A percentile compares a stretch with the other conserved stretches of the same genome.
phyloP scores from a whole-genome alignment of 345 rosid species.

The Melastoma malabathricum region DNA sequence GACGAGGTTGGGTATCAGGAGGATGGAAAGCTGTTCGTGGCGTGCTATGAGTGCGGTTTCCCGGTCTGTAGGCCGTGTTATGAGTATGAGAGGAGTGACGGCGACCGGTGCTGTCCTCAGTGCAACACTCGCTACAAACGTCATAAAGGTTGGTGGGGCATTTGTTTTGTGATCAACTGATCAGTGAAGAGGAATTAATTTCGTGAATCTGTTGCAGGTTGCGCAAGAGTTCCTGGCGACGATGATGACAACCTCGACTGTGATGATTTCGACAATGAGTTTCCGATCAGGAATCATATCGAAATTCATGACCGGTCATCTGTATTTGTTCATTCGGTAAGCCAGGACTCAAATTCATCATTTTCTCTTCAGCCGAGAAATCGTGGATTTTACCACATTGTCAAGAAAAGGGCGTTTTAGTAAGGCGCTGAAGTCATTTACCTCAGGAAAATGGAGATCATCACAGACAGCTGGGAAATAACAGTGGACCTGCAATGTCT shows the following conservation, averaged over 20 bases:
- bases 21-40: constrained; percentile 51
- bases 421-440: neutral
- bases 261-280: constrained; percentile 56
- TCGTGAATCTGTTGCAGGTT: constrained; percentile 25
- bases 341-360: no score
- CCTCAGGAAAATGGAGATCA: constrained; percentile 62
- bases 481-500: constrained; percentile 48
- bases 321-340: constrained; percentile 24
- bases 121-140: constrained; percentile 86
- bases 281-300: constrained; percentile 28
- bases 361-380: no score
- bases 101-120: constrained; percentile 78
- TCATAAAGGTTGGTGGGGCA: constrained; percentile 42
- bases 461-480: constrained; percentile 33
- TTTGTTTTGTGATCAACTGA: neutral
- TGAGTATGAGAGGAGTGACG: constrained; percentile 83
- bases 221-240: constrained; percentile 42
- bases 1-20: constrained; percentile 52
- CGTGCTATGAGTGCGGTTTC: constrained; percentile 66
- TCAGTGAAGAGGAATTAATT: neutral
- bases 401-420: no score
- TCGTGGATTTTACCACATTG: no score
- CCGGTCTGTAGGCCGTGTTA: constrained; percentile 89
- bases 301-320: constrained; percentile 21
- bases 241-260: constrained; percentile 37